Base-by-base conservation (phyloP, 768 basidiomycete species). In the Termitomyces sp. region DNA sequence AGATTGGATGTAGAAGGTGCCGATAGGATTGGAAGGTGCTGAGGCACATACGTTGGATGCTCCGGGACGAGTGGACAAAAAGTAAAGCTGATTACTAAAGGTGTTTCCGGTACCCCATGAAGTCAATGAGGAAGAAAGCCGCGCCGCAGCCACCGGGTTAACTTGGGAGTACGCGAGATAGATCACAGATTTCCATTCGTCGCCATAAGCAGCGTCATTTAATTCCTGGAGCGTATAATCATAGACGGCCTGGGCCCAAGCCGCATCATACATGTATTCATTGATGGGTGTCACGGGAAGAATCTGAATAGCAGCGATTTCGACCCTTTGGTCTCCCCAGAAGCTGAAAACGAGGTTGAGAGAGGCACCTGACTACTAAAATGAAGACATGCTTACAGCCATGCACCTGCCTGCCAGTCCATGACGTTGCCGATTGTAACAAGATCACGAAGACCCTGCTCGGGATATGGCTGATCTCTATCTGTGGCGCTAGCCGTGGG, bases 291-390 rank as follows among this genome's bases (percentile, higher is more conserved):
- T 76, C 42, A 76, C 70, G 0, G 75, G 75, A 0, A 76, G 66
- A n/a, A 76, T 74, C 54, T 75, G 75, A 42, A 76, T 76, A 1
- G 74, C 72, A 24, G 73, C 71, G 22, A 74, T 75, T 65, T 76
- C 64, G 7, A 71, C 66, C 38, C 68, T 70, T 48, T 75, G 69
- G 33, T 63, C 64, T 1, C 75, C 75, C 75, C 75, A 75, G 62
- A 74, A 76, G 48, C 70, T 73, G 44, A 0, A 33, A 24, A n/a
- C 12, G 18, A 20, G 39, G 45, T 42, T 49, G 38, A 32, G 32
- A 35, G 18, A 22, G 11, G 7, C 33, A 39, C n/a, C 28, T 24
- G 18, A 58, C 15, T n/a, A 24, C 28, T 8, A 22, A 40, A 28
- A 18, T 50, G 52, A 15, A 16, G 1, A n/a, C 42, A 35, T 13